These are phyloP conservation scores for Ceratocystis diversiconidia DNA, from an alignment of 2,329 filamentous ascomycete genomes.

Conservation along the genomic window DNA sequence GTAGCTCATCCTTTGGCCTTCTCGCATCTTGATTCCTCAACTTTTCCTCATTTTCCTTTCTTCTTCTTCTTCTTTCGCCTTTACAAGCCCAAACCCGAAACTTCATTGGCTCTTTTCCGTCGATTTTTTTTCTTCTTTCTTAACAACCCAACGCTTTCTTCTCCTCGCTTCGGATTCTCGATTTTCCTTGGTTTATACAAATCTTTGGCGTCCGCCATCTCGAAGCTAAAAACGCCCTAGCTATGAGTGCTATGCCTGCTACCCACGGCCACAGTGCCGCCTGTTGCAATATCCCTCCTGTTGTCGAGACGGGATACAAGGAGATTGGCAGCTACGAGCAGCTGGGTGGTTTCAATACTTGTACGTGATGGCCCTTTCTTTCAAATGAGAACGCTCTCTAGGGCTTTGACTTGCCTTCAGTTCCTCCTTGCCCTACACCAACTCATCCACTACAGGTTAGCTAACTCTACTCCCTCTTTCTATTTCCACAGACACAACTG, in stretches of 20 bases:
- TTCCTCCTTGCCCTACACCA: neutral
- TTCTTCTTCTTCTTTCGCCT: neutral
- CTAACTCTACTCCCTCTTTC: neutral
- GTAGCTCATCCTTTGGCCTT: neutral
- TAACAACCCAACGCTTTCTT: neutral
- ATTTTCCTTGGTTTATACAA: no score
- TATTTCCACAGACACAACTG: conserved; percentile 30
- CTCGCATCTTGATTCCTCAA: neutral
- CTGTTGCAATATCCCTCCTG: conserved; percentile 35
- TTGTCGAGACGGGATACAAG: conserved; percentile 43
- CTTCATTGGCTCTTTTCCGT: no score
- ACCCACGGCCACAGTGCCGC: conserved; percentile 40
- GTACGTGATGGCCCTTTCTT: conserved; percentile 21
- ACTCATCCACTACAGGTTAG: neutral
- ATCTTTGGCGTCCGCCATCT: neutral
- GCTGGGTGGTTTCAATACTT: conserved; percentile 41
- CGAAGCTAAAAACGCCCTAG: neutral
- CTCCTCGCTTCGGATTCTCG: no score
- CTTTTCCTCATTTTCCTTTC: neutral
- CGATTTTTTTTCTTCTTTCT: neutral
- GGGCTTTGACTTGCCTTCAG: neutral
- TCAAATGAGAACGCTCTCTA: neutral
- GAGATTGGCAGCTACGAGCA: conserved; percentile 42
- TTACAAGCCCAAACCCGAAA: neutral
- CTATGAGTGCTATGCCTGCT: conserved; percentile 39